Percentiles rank a stretch among this genome's conserved stretches.
Conservation (phyloP, 2,329 filamentous ascomycete genomes). For the Phaeomoniella chlamydospora region DNA sequence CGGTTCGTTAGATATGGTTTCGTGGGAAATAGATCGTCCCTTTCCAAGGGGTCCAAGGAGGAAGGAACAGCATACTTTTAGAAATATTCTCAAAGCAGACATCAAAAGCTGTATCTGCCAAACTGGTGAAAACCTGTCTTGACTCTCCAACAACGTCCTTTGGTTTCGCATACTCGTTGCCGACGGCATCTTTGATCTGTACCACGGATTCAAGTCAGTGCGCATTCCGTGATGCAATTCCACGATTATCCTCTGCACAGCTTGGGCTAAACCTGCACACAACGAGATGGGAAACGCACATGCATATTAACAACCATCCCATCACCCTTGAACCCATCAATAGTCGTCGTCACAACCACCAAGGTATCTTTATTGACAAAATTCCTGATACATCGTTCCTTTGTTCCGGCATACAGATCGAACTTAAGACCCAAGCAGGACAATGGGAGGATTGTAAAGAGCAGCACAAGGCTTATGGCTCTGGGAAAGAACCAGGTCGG, state of each 20-base stretch:
- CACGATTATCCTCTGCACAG: too few species aligned
- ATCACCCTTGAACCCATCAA: slow-evolving; percentile 76
- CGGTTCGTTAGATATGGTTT: slow-evolving; percentile 5
- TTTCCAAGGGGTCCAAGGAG: neutral
- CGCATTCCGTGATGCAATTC: neutral
- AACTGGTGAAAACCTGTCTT: slow-evolving; percentile 85
- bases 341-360: slow-evolving; percentile 84
- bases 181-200: slow-evolving; percentile 86
- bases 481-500: neutral
- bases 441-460: slow-evolving; percentile 19
- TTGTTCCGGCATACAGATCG: slow-evolving; percentile 60
- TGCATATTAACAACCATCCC: slow-evolving; percentile 90
- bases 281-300: slow-evolving; percentile 54
- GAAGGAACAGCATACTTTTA: slow-evolving; percentile 47
- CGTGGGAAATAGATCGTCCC: neutral
- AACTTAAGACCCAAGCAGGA: slow-evolving; percentile 66
- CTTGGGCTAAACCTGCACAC: too few species aligned
- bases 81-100: slow-evolving; percentile 85
- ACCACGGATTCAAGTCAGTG: slow-evolving; percentile 1
- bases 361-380: slow-evolving; percentile 85
- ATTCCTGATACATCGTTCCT: slow-evolving; percentile 87
- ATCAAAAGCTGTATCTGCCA: slow-evolving; percentile 83
- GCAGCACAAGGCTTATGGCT: neutral
- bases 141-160: slow-evolving; percentile 86
- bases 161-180: slow-evolving; percentile 88